These are phyloP conservation scores for Neofusicoccum sp. DNA, from an alignment of 2,329 filamentous ascomycete species.

Conservation along the genomic window DNA sequence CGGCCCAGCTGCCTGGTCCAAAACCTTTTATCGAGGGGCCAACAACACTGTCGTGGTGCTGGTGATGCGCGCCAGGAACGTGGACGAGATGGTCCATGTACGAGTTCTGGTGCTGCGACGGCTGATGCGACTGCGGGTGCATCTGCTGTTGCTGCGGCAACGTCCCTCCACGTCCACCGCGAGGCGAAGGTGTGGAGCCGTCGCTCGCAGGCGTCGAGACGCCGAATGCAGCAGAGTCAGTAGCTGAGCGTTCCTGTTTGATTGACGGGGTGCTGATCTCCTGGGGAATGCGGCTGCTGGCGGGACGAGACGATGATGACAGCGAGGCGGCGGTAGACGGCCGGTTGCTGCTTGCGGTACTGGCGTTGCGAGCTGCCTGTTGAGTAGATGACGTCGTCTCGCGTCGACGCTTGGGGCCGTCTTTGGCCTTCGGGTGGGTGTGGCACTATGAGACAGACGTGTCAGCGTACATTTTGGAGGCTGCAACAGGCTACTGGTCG, in stretches of 20 bases:
- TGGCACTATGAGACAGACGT: conserved; percentile 33
- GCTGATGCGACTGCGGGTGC: neutral
- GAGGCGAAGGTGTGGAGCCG: neutral
- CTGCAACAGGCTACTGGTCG: neutral
- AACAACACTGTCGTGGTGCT: conserved; percentile 9
- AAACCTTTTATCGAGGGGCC: neutral
- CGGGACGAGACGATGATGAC: conserved; percentile 3
- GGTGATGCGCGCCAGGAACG: conserved; percentile 1
- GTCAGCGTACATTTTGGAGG: neutral
- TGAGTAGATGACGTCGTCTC: conserved; percentile 33
- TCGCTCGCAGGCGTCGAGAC: neutral
- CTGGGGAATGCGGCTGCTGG: neutral
- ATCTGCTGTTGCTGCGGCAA: neutral
- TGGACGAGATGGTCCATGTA: conserved; percentile 13
- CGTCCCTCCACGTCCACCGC: neutral
- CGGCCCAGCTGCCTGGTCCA: neutral
- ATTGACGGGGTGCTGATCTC: neutral
- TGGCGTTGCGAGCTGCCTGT: neutral
- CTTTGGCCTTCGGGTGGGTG: conserved; percentile 44
- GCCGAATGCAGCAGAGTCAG: neutral
- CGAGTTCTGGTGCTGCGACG: neutral
- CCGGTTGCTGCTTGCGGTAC: neutral
- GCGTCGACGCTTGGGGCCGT: conserved; percentile 42
- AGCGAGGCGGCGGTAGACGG: neutral
- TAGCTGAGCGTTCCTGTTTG: neutral